Percentiles rank a stretch among this genome's conserved stretches.
These are phyloP conservation scores for Fusarium sp. DNA, from an alignment of 2,329 filamentous ascomycete genomes.

Conservation along the genomic window DNA sequence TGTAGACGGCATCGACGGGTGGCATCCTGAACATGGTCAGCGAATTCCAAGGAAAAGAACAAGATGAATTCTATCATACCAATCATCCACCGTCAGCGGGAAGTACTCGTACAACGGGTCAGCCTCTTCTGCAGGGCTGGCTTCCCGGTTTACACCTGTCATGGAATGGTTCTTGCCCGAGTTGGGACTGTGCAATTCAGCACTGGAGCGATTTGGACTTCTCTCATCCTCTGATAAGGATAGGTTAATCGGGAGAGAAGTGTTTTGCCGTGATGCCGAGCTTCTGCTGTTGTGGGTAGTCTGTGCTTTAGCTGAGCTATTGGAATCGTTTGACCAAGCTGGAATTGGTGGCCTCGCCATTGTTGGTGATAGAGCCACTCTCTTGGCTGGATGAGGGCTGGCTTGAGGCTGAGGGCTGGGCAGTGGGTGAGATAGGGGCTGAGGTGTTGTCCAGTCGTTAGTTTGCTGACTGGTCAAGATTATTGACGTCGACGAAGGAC, in stretches of 20 bases:
- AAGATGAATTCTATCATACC: slow-evolving; percentile 58
- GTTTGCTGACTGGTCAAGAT: slow-evolving; percentile 47
- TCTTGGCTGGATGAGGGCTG: slow-evolving; percentile 64
- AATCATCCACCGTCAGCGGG: slow-evolving; percentile 89
- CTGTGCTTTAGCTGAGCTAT: slow-evolving; percentile 37
- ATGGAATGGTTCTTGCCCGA: slow-evolving; percentile 54
- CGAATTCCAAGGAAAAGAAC: not conserved
- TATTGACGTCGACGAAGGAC: not conserved
- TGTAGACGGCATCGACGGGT: slow-evolving; percentile 89
- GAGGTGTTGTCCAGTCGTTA: slow-evolving; percentile 60
- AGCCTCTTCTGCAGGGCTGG: slow-evolving; percentile 78
- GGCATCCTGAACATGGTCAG: slow-evolving; percentile 70
- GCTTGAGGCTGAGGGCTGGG: slow-evolving; percentile 45
- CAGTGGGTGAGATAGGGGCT: slow-evolving; percentile 49
- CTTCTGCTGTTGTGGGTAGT: slow-evolving; percentile 36
- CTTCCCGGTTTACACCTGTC: slow-evolving; percentile 56
- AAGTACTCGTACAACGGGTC: slow-evolving; percentile 96
- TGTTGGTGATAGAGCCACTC: slow-evolving; percentile 64
- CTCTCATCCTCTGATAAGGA: slow-evolving; percentile 72
- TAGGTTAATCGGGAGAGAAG: slow-evolving; percentile 60
- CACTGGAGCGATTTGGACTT: slow-evolving; percentile 64
- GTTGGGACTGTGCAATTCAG: slow-evolving; percentile 65
- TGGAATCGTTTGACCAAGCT: slow-evolving; percentile 58
- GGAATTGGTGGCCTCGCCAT: slow-evolving; percentile 66
- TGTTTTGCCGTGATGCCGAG: slow-evolving; percentile 42